Evolutionary conservation across 768 basidiomycete species (phyloP).

Genomic region (Obba rivulosa): DNA sequence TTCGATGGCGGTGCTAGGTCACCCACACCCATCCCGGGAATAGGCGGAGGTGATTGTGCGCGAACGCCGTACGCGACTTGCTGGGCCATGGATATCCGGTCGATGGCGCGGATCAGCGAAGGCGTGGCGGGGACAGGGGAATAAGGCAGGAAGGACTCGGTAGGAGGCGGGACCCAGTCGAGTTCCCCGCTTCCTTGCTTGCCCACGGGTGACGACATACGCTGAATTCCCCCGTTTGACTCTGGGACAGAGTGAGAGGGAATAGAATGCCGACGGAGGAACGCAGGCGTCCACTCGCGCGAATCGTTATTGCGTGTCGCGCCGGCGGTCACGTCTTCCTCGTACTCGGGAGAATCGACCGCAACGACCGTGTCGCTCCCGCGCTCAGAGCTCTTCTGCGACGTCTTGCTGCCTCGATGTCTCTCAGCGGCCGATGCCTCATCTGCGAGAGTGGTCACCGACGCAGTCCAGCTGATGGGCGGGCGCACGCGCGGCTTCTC

Average conservation of each 20-base stretch:
- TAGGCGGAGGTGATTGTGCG: neutral
- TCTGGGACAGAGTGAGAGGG: too few relatives aligned
- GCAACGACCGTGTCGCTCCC: slow-evolving; percentile 5
- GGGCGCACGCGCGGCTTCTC: slow-evolving; percentile 5
- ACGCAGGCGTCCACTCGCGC: slow-evolving; percentile 45
- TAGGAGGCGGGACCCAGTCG: too few relatives aligned
- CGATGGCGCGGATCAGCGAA: slow-evolving; percentile 58
- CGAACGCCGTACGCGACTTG: slow-evolving; percentile 36
- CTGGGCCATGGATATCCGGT: slow-evolving; percentile 54
- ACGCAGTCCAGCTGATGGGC: slow-evolving; percentile 14
- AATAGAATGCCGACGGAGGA: slow-evolving; percentile 36
- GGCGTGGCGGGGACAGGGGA: slow-evolving; percentile 57
- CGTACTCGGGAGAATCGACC: slow-evolving; percentile 28
- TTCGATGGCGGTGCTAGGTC: neutral
- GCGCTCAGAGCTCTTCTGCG: slow-evolving; percentile 5
- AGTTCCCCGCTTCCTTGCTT: slow-evolving; percentile 6
- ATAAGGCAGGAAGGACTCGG: slow-evolving; percentile 15
- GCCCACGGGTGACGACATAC: too few relatives aligned
- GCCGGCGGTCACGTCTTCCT: slow-evolving; percentile 22
- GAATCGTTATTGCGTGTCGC: neutral
- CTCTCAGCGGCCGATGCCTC: neutral
- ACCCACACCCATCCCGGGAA: too few relatives aligned
- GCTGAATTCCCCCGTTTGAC: slow-evolving; percentile 3
- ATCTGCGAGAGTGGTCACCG: slow-evolving; percentile 20
- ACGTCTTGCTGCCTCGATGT: neutral